phyloP scores from a whole-genome alignment of 768 basidiomycete species.

The Boletus tomentosulus region DNA sequence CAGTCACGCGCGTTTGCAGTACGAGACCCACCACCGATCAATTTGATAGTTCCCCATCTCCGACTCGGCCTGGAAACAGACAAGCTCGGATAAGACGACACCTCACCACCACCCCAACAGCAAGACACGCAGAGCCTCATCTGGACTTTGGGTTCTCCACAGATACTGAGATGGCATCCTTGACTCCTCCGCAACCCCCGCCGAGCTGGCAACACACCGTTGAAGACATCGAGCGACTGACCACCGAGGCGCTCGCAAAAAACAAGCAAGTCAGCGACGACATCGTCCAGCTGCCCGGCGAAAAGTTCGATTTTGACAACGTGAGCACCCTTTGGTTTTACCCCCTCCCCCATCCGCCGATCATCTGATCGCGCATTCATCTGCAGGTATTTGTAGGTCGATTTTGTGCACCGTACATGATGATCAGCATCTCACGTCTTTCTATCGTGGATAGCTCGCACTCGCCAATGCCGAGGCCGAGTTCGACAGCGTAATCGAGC shows the following conservation, averaged over 20 bases:
- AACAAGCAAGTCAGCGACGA: slow-evolving; percentile 56
- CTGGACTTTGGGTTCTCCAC: slow-evolving; percentile 6
- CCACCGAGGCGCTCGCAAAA: slow-evolving; percentile 55
- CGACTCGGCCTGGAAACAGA: too few species aligned
- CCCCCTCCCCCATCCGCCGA: background rate
- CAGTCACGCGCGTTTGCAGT: background rate
- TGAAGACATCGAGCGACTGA: slow-evolving; percentile 54
- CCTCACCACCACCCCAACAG: slow-evolving; percentile 2
- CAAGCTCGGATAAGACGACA: background rate
- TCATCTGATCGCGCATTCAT: background rate
- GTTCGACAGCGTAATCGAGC: slow-evolving; percentile 50
- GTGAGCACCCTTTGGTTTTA: slow-evolving; percentile 37
- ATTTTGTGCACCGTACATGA: background rate
- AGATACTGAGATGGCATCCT: slow-evolving; percentile 36
- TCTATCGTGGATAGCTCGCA: slow-evolving; percentile 38
- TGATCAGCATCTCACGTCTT: slow-evolving; percentile 1
- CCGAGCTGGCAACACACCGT: slow-evolving; percentile 68
- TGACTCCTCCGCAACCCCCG: slow-evolving; percentile 64
- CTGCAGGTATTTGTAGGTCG: slow-evolving; percentile 70
- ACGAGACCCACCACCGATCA: background rate
- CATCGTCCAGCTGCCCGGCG: slow-evolving; percentile 53
- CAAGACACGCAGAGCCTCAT: slow-evolving; percentile 2
- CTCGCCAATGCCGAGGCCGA: slow-evolving; percentile 58
- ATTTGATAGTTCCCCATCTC: too few species aligned
- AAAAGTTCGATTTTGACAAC: slow-evolving; percentile 62